Evolutionary conservation across 2,329 filamentous ascomycete genomes (phyloP), one percentile per base, ranked within the genome.

Genomic region (Arthroderma sp.): DNA sequence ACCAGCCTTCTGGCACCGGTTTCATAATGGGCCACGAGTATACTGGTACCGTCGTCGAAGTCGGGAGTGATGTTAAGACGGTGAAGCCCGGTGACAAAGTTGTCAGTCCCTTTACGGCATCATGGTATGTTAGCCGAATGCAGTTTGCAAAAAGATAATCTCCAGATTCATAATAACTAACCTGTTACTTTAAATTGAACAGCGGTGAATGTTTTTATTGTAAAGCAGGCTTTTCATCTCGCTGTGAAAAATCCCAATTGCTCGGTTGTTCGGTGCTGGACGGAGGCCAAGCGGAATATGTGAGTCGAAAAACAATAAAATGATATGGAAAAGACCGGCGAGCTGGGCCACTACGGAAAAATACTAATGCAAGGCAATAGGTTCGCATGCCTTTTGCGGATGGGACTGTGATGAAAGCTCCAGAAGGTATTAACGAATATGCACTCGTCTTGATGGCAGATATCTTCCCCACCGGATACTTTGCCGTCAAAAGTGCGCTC

Each of bases 391-490:
- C 88, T 0, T 68, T 81, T 44, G 87, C 87, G 7, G 86, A 94
- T 56, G 78, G 78, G 32, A 93, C 85, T 1, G 76, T 81, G n/a
- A 74, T 87, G 57, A 81, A 80, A 55, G 81, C 85, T 0, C 82
- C 83, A 0, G 63, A 75, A 1, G 76, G 73, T 6, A 81, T 93
- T 47, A 76, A 81, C 15, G 81, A 89, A 53, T 75, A 83, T 51
- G 78, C 78, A 32, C 71, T 93, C 40, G 78, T 93, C 5, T 73
- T 94, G 28, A 94, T 94, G 87, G 86, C 85, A 10, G 87, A 94
- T 58, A 93, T 94, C 55, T 94, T 91, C 63, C 87, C 87, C 1
- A 85, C 81, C 0, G 67, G 88, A 5, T 94, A 78, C 65, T 94
- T 88, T 54, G 87, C 85, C 5, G 84, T 84, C 4, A 73, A 74